Evolutionary conservation across 768 basidiomycete genomes (phyloP).

Genomic region (Pleurotus cornucopiae): DNA sequence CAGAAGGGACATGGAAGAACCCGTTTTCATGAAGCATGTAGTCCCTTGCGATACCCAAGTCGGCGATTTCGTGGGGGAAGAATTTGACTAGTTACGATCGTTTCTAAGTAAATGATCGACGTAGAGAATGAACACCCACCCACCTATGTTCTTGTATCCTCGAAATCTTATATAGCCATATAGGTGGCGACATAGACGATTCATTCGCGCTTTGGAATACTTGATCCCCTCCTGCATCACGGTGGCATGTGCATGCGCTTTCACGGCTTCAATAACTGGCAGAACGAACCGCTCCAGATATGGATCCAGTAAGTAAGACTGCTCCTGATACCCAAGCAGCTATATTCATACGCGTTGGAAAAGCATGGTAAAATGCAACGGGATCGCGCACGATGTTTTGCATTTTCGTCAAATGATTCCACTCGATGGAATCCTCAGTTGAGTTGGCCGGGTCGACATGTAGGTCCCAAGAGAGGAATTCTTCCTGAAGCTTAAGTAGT

Average conservation of each 20-base stretch:
- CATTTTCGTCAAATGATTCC: slow-evolving; percentile 36
- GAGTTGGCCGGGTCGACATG: slow-evolving; percentile 30
- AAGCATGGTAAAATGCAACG: background rate
- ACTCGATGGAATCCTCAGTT: slow-evolving; percentile 42
- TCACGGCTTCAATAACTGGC: slow-evolving; percentile 68
- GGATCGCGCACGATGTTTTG: slow-evolving; percentile 42
- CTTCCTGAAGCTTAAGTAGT: slow-evolving; percentile 47
- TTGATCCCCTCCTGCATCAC: slow-evolving; percentile 24
- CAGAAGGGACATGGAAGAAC: slow-evolving; percentile 32
- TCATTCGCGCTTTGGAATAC: slow-evolving; percentile 35
- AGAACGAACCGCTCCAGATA: slow-evolving; percentile 73
- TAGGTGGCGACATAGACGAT: slow-evolving; percentile 56
- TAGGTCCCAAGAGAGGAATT: slow-evolving; percentile 46
- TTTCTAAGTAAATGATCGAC: slow-evolving; percentile 10
- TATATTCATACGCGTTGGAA: background rate
- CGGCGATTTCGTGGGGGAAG: slow-evolving; percentile 88
- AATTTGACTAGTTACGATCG: slow-evolving; percentile 62
- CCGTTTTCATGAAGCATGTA: slow-evolving; percentile 51
- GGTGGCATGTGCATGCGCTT: slow-evolving; percentile 43
- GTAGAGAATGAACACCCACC: slow-evolving; percentile 25
- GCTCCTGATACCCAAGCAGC: slow-evolving; percentile 80
- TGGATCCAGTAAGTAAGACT: slow-evolving; percentile 89
- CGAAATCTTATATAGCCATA: slow-evolving; percentile 84
- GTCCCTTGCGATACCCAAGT: slow-evolving; percentile 70
- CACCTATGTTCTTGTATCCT: slow-evolving; percentile 89